Evolutionary conservation across 2,329 filamentous ascomycete species (phyloP), one percentile per base, ranked within the genome.

Genomic region (Fusarium virguliforme): DNA sequence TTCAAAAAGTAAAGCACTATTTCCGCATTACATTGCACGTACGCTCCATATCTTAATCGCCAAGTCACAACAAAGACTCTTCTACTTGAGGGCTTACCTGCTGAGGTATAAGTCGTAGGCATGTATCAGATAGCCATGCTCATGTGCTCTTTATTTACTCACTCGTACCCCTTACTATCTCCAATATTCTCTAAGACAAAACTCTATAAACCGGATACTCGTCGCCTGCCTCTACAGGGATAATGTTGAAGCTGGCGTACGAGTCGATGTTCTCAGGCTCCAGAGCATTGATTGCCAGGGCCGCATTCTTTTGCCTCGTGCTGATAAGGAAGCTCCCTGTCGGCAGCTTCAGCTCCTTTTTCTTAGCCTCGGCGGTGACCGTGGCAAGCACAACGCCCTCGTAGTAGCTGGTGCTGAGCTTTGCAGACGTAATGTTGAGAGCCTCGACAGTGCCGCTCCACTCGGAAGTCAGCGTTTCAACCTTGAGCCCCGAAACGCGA

Each of bases 251-350:
- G 4, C 75, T 76, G 1, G 73, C 78, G 34, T 78, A 80, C 1
- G 79, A 80, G 59, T 80, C 79, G 9, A 77, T 75, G 3, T 76
- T 76, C 70, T 80, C 79, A 0, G 79, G 79, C 71, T 80, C 79
- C 12, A 80, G 60, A 1, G 74, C 76, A 9, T 74, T 67, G 9
- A 80, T 71, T 0, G 79, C 77, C 1, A 79, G 57, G 0, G 64
- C 79, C 0, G 78, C 77, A 13, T 79, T 80, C 67, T 77, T 78
- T 57, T 80, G 79, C 22, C 74, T 72, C 3, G 79, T 79, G 68
- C 76, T 79, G 0, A 80, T 71, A 28, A 73, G 70, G 56, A 79
- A 80, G 9, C 77, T 78, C 1, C 79, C 79, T 0, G 71, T 70
- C 0, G 78, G 77, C 1, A 80, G 32, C 1, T 53, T 73, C 0